These are phyloP conservation scores for Alternaria sp. DNA, from an alignment of 2,329 filamentous ascomycete species.

Conservation along the genomic window DNA sequence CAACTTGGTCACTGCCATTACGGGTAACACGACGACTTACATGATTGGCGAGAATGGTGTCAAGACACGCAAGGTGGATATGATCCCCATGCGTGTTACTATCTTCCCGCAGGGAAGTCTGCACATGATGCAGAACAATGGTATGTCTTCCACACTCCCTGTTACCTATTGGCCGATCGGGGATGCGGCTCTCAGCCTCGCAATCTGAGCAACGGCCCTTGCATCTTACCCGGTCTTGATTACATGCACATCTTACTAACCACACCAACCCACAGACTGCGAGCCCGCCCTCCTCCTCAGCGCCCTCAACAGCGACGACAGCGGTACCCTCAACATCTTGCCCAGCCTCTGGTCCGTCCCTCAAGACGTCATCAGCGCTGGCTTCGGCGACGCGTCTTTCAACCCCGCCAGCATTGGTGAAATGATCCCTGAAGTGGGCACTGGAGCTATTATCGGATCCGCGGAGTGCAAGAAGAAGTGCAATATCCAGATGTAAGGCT, in stretches of 20 bases:
- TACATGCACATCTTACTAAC: neutral
- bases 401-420: slow-evolving; percentile 39
- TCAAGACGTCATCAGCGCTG: slow-evolving; percentile 51
- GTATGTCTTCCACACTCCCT: slow-evolving; percentile 37
- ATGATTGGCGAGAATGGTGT: slow-evolving; percentile 62
- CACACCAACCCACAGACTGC: slow-evolving; percentile 47
- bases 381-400: slow-evolving; percentile 48
- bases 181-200: neutral
- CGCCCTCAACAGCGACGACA: slow-evolving; percentile 57
- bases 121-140: slow-evolving; percentile 60
- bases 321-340: slow-evolving; percentile 57
- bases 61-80: slow-evolving; percentile 48
- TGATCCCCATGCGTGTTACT: slow-evolving; percentile 56
- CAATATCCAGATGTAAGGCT: slow-evolving; percentile 17
- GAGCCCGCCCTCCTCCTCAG: slow-evolving; percentile 58
- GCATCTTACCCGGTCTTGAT: neutral
- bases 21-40: slow-evolving; percentile 58
- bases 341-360: slow-evolving; percentile 53
- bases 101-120: slow-evolving; percentile 58
- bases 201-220: neutral
- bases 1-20: slow-evolving; percentile 57
- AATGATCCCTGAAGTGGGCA: slow-evolving; percentile 49
- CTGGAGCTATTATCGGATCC: slow-evolving; percentile 52
- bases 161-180: neutral
- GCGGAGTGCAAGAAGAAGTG: slow-evolving; percentile 50